These are phyloP conservation scores for Primulina eburnea DNA, from an alignment of 257 asterid species.

Conservation along the genomic window DNA sequence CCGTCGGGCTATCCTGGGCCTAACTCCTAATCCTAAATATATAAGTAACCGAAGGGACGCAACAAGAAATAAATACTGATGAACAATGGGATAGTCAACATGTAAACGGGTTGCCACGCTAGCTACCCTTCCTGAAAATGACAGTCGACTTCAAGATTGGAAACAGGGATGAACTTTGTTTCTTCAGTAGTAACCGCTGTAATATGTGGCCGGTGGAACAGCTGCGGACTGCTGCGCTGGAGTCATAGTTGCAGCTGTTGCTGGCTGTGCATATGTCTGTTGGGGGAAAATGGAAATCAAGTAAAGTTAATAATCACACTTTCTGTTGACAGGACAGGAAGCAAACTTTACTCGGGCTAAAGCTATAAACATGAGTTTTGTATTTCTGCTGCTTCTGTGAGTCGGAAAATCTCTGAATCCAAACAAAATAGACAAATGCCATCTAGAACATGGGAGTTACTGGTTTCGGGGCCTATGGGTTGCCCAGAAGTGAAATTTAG, in stretches of 20 bases:
- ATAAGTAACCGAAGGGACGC: no score
- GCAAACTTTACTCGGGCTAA: not conserved
- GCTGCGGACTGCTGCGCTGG: constrained; percentile 58
- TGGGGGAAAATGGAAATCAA: constrained; percentile 31
- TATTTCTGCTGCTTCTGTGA: not conserved
- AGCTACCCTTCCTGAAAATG: not conserved
- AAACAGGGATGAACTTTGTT: constrained; percentile 21
- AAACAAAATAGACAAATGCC: not conserved
- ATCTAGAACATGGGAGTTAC: not conserved
- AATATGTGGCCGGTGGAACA: constrained; percentile 58
- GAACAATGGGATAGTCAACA: not conserved
- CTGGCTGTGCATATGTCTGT: constrained; percentile 68
- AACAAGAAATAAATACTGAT: not conserved
- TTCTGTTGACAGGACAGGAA: not conserved
- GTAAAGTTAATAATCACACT: not conserved
- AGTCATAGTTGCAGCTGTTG: constrained; percentile 48
- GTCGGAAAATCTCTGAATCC: not conserved
- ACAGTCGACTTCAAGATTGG: constrained; percentile 23
- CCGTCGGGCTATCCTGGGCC: not conserved
- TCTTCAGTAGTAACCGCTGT: constrained; percentile 60
- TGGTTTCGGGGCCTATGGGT: not conserved
- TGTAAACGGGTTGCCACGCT: not conserved
- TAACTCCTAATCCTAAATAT: no score
- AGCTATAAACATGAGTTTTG: not conserved
- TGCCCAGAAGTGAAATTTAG: not conserved